phyloP scores from a whole-genome alignment of 768 basidiomycete genomes.

The Lanmaoa pseudosensibilis region DNA sequence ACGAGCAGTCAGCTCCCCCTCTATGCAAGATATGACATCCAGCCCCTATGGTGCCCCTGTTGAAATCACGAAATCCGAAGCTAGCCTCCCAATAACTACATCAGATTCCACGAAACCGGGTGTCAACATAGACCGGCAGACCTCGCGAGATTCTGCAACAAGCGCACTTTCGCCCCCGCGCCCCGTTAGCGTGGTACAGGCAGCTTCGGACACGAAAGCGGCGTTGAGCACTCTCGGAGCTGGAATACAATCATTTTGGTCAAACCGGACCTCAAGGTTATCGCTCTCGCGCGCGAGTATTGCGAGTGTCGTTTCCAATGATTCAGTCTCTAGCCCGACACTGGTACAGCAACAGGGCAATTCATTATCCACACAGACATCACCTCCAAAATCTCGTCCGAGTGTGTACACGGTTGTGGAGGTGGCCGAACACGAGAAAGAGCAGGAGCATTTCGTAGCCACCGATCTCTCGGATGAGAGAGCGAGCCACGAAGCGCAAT shows the following conservation, averaged over 20 bases:
- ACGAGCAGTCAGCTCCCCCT: slow-evolving; percentile 32
- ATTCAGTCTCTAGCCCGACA: slow-evolving; percentile 18
- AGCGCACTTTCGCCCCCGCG: slow-evolving; percentile 15
- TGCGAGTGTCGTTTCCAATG: slow-evolving; percentile 26
- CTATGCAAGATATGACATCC: slow-evolving; percentile 23
- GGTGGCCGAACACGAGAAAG: slow-evolving; percentile 22
- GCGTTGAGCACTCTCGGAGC: slow-evolving; percentile 42
- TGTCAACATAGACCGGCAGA: slow-evolving; percentile 17
- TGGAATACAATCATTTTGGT: slow-evolving; percentile 50
- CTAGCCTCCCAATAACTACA: slow-evolving; percentile 8
- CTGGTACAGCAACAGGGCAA: slow-evolving; percentile 1
- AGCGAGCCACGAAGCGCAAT: slow-evolving; percentile 13
- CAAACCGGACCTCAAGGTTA: slow-evolving; percentile 40
- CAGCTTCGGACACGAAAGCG: slow-evolving; percentile 36
- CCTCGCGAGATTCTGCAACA: slow-evolving; percentile 29
- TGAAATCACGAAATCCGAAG: slow-evolving; percentile 33
- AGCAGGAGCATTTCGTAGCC: slow-evolving; percentile 12
- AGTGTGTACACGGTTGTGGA: slow-evolving; percentile 30
- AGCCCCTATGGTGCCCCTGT: slow-evolving; percentile 24
- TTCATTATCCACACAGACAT: slow-evolving; percentile 4
- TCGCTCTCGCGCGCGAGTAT: slow-evolving; percentile 35
- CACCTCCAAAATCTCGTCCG: slow-evolving; percentile 14
- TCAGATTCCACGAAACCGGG: slow-evolving; percentile 18
- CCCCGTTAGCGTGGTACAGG: slow-evolving; percentile 31
- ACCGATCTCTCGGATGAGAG: slow-evolving; percentile 3